Evolutionary conservation across 129 eudicot genomes (phyloP), one percentile per base, ranked within the genome.

Genomic region (Arctium minus): DNA sequence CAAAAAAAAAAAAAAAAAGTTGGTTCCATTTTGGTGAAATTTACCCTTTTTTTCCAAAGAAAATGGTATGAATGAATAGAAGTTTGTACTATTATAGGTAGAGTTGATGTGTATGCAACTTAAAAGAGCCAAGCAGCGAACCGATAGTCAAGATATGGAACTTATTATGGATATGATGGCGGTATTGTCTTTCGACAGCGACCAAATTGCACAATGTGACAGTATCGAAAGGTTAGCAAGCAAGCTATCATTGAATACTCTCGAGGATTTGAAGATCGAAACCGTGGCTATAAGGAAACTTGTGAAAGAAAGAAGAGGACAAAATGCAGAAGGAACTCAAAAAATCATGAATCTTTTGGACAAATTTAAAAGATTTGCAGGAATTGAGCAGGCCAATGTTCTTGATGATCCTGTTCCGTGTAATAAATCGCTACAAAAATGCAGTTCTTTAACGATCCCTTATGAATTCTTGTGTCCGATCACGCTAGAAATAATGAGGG

Each of bases 91-190:
- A 27, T 80, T 74, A n/a, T 85, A 92, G 97, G 81, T 91, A 33
- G 94, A 92, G 84, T 82, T 91, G 68, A 85, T 89, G 86, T 64
- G 90, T 2, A 67, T 48, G 74, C 97, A 95, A 87, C 84, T 95
- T 1, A 91, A 74, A 62, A 80, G 92, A 77, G 93, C 94, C 2
- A 92, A 88, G 71, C 78, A 50, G 35, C 82, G 91, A 75, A 85
- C 86, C 3, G 94, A 95, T 74, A 91, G 89, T 12, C 97, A 91
- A 76, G 97, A 95, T 75, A 92, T 95, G 93, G 97, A 95, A 71
- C 92, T 92, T 1, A 79, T 93, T 1, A 89, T 88, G 89, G 97
- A 95, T 72, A 80, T 95, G 90, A 92, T 90, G 94, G 86, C 88
- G 33, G 91, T 83, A 5, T 79, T 95, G 11, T 84, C 92, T 70